phyloP scores from a whole-genome alignment of 352 stramenopile species.

The Pythium monospermum region DNA sequence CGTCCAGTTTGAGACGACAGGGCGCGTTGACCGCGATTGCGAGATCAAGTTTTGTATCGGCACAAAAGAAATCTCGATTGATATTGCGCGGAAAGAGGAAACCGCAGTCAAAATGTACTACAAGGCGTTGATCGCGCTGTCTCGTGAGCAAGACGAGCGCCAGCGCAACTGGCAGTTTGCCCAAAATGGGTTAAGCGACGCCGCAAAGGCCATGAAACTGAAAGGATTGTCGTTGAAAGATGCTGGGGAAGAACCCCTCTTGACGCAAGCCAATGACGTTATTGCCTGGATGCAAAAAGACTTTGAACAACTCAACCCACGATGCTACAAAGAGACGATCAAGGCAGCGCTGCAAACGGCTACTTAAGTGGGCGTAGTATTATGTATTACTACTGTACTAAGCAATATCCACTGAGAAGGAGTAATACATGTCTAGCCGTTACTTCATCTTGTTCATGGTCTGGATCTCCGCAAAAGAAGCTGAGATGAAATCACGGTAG shows the following conservation, averaged over 20 bases:
- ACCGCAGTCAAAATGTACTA: constrained; percentile 40
- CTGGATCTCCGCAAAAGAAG: no score
- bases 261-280: constrained; percentile 7
- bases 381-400: no score
- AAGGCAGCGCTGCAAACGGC: not conserved
- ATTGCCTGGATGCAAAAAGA: constrained; percentile 6
- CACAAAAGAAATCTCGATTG: constrained; percentile 32
- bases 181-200: constrained; percentile 23
- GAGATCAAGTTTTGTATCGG: constrained; percentile 63
- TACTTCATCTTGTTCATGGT: no score
- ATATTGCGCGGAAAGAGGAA: constrained; percentile 51
- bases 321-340: constrained; percentile 13
- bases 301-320: constrained; percentile 11
- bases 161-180: constrained; percentile 31
- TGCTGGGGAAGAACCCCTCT: not conserved
- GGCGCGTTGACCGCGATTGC: constrained; percentile 50
- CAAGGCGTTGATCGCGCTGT: constrained; percentile 39
- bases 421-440: no score
- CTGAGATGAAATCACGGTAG: constrained; percentile 11
- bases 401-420: no score
- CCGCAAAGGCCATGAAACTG: constrained; percentile 32
- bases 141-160: constrained; percentile 34
- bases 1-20: constrained; percentile 50
- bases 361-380: no score
- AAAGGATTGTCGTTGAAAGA: not conserved